Evolutionary conservation across 208 protist species (phyloP), one percentile per base, ranked within the genome.

Genomic region (Crithidia sp.): DNA sequence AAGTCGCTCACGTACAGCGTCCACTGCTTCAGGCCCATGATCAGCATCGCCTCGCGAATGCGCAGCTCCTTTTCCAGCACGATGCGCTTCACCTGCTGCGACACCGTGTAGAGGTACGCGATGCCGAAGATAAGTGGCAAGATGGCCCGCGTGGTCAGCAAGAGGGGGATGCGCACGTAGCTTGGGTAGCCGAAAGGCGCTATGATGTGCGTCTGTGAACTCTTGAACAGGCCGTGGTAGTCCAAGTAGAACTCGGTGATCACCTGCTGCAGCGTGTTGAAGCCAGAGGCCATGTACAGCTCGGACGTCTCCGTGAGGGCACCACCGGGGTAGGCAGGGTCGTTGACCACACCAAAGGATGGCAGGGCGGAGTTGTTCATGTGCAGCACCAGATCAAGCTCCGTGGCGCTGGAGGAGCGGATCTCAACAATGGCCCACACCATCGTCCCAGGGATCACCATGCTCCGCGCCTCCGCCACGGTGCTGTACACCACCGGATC

Each of bases 11-110:
- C 63, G 63, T 87, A 86, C 63, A 92, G 59, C 36, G 92, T 44
- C 57, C 65, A 71, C 58, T 82, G 71, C 39, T 60, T 71, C 36
- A 95, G 76, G n/a, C 90, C 90, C 90, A 95, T 95, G 70, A 93
- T 93, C 45, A 92, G 82, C 72, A 91, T 81, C 19, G 84, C 77
- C 72, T 95, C 86, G n/a, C 82, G 81, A 16, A 94, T 82, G n/a
- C 86, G 83, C 67, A 90, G 54, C 65, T 93, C 87, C 64, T 95
- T 92, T 50, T 95, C 90, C 36, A 78, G 65, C 44, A 95, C 90
- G 37, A 90, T 71, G n/a, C 76, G 73, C 65, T 86, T 88, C 17
- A 68, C 71, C 71, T 80, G 61, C 71, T 85, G 76, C 6, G 80
- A 81, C 14, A 92, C 79, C 16, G 82, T 79, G 77, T 89, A 93